Base-by-base conservation (phyloP, 1,284 basidiomycete species). In the Megacollybia platyphylla region DNA sequence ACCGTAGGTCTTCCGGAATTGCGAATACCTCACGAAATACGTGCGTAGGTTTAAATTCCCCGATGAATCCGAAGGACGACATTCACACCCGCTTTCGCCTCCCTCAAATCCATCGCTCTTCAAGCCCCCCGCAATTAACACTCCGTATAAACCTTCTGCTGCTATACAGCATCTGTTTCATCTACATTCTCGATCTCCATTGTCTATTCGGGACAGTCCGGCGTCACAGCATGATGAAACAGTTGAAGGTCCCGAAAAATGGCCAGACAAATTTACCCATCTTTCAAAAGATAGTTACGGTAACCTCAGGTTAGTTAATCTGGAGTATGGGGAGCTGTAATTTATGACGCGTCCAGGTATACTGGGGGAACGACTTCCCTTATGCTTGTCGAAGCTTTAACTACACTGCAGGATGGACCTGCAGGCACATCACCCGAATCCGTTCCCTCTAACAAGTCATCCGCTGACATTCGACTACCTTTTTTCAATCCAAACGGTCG, bases 311-410 rank as follows among this genome's bases (percentile, higher is more conserved):
- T 50, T 17, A 9, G 49, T 35, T 15, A 15, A n/a, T 30, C 8
- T 32, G 9, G 39, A n/a, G 6, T 8, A 13, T 17, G 7, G 11
- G 17, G 17, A n/a, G 15, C 36, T 11, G 13, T 13, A 10, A 11
- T 24, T 20, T 15, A 35, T 18, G 11, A 27, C 28, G 15, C 26
- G 15, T 40, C 26, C 17, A 51, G 50, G 36, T 51, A 48, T 26
- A 47, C 47, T 4, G 50, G 49, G n/a, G 49, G 50, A 3, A 32
- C 49, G 9, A 45, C 50, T 9, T 49, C 49, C 5, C 46, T 41
- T 34, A 48, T 51, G 49, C 41, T 50, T 11, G 48, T 48, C 4
- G 51, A 52, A n/a, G 51, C 51, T 4, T 32, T 52, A 27, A 47
- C 49, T 18, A 45, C 49, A 7, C 40, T 51, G 9, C 49, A 46